Base-by-base conservation (phyloP, 495 filamentous ascomycete genomes). In the Opeltia flavorubescens region DNA sequence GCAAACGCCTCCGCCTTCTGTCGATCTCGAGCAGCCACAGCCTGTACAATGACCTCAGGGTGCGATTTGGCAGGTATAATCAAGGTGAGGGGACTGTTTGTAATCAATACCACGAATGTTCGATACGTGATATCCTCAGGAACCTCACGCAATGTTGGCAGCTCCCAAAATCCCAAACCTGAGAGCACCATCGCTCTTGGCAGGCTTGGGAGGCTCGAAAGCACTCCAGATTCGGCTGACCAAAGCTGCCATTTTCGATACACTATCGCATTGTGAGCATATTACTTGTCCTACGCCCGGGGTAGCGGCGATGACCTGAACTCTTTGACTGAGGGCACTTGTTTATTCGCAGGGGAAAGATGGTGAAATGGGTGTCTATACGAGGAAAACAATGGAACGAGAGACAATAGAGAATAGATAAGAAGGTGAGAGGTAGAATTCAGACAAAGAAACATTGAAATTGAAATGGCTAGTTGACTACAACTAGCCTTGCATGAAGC, bases 51-150 rank as follows among this genome's bases (percentile, higher is more conserved):
- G 28, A 80, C 72, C 42, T 78, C 77, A 0, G 77, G 66, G 51
- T 83, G 78, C 5, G 64, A 64, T 44, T 62, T 69, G 8, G 78
- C 75, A 0, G 78, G 75, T 12, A 44, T 51, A 27, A 81, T 74
- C 13, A 83, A 46, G 11, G 75, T 62, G 1, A 59, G 17, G 1
- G 74, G 70, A 5, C 77, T 36, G 3, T 2, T 0, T 2, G 20
- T 36, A 17, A 18, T 36, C 34, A 36, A 18, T 36, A 36, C n/a
- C 5, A 18, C 12, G 2, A 18, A 36, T 5, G 7, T n/a, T 7
- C 15, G 11, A 18, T 36, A n/a, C 5, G 34, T 1, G 2, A n/a
- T 0, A 49, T 47, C 5, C 23, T 18, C 17, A 9, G 35, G 17
- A 24, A 18, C 49, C 61, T 57, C 50, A 72, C 40, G 40, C 40